phyloP scores from a whole-genome alignment of 2,329 filamentous ascomycete genomes.

The Myriangium duriaei region DNA sequence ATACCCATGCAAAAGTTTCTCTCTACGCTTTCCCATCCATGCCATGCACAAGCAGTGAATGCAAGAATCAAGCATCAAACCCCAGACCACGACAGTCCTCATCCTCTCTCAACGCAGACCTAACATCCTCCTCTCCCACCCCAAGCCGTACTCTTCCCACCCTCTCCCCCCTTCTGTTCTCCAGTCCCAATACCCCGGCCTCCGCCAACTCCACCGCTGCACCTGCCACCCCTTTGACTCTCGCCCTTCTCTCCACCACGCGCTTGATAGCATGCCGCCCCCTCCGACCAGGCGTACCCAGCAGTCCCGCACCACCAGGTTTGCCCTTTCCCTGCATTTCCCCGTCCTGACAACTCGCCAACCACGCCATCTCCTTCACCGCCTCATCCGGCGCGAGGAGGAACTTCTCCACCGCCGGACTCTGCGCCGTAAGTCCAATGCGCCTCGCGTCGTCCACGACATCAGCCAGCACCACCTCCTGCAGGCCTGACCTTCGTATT shows the following conservation, averaged over 20 bases:
- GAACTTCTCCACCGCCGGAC: conserved; percentile 48
- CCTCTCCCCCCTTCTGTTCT: conserved; percentile 64
- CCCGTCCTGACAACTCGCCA: background rate
- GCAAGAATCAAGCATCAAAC: conserved; percentile 33
- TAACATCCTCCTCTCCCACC: conserved; percentile 83
- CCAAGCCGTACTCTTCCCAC: conserved; percentile 77
- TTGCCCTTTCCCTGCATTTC: conserved; percentile 15
- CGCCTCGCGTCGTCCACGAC: conserved; percentile 74
- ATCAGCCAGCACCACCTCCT: conserved; percentile 79
- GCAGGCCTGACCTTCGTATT: conserved; percentile 69
- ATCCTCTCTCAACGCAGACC: conserved; percentile 78
- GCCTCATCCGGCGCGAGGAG: conserved; percentile 34
- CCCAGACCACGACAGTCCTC: conserved; percentile 72
- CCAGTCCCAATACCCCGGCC: conserved; percentile 75
- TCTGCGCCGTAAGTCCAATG: conserved; percentile 49
- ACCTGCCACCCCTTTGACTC: conserved; percentile 49
- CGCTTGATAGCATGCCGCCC: conserved; percentile 21
- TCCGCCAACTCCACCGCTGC: conserved; percentile 76
- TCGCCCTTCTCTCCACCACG: conserved; percentile 26
- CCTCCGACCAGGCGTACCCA: conserved; percentile 20
- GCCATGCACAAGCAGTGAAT: no score
- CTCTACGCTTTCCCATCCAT: no score
- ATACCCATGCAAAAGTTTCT: conserved; percentile 5
- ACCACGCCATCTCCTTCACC: conserved; percentile 3
- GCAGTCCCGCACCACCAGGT: conserved; percentile 20